Conservation (phyloP, 2,329 filamentous ascomycete species). For the Talaromyces marneffei region DNA sequence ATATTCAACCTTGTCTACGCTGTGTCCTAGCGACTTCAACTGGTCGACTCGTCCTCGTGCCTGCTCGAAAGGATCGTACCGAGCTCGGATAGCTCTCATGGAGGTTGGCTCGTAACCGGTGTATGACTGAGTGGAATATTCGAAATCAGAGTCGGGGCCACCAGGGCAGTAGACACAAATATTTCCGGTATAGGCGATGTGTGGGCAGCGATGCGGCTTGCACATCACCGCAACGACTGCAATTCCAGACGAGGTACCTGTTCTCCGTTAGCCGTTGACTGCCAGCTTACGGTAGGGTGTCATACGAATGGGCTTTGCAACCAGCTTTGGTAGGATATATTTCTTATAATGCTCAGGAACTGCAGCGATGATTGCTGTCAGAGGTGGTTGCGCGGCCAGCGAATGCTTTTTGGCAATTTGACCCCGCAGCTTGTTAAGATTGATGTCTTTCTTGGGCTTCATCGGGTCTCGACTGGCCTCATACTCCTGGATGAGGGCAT, state of each 20-base stretch:
- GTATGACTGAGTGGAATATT: slow-evolving; percentile 98
- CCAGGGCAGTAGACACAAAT: slow-evolving; percentile 99
- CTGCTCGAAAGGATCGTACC: slow-evolving; percentile 97
- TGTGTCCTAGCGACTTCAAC: slow-evolving; percentile 90
- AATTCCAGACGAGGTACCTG: slow-evolving; percentile 89
- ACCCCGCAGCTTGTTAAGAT: slow-evolving; percentile 80
- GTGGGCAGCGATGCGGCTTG: slow-evolving; percentile 94
- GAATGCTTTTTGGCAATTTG: slow-evolving; percentile 91
- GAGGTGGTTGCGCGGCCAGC: slow-evolving; percentile 76
- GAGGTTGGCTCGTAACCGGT: slow-evolving; percentile 98
- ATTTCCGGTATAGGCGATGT: slow-evolving; percentile 97
- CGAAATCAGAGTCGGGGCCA: slow-evolving; percentile 95
- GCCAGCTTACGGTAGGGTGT: too few species aligned
- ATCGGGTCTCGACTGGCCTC: slow-evolving; percentile 70
- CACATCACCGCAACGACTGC: slow-evolving; percentile 99
- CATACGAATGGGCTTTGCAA: slow-evolving; percentile 90
- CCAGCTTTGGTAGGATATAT: slow-evolving; percentile 91
- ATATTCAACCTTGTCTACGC: slow-evolving; percentile 98
- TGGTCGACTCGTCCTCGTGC: slow-evolving; percentile 93
- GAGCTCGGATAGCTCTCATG: slow-evolving; percentile 93
- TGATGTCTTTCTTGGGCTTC: slow-evolving; percentile 75
- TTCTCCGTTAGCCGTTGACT: not conserved
- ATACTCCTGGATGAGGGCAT: slow-evolving; percentile 88
- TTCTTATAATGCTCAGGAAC: slow-evolving; percentile 99
- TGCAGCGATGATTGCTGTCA: slow-evolving; percentile 95